Evolutionary conservation across 257 asterid genomes (phyloP), one percentile per base, ranked within the genome.

Genomic region (Solanum dulcamara): DNA sequence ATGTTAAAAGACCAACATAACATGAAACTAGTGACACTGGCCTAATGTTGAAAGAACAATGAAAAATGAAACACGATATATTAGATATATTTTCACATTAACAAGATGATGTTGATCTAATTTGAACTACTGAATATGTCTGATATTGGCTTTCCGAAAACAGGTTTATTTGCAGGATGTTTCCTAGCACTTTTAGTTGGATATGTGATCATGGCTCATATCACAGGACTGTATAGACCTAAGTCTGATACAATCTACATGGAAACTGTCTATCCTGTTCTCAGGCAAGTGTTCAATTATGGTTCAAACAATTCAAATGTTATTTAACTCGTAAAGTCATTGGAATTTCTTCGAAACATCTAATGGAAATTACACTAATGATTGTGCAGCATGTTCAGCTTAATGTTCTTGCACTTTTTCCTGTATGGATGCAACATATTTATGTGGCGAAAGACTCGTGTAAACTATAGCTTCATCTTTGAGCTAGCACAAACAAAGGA

Each of bases 241-340:
- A 84, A 85, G 72, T 92, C 98, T 24, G 88, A 93, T 42, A 86
- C 90, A 70, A 83, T 92, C 83, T 96, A 96, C 92, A 96, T 94
- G 99, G 98, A 94, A 91, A 96, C 99, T 17, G 94, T 94, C 48
- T 94, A 92, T 81, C 98, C 99, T 12, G 91, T 96, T 77, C 92
- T 96, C 60, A 94, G 98, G 99, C 94, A 91, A 96, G 97, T 68
- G 13, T 81, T 51, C 10, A 1, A 17, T 42, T 30, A 46, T 44
- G 2, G 2, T 14, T 42, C 0, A 75, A 42, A 15, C 30, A 20
- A 0, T 15, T 13, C 15, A 7, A 40, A 44, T 7, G 15, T 8
- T 7, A 5, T 28, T 46, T 9, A 30, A 30, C 55, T 46, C 7
- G n/a, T 53, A 44, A 32, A 64, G 35, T 2, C 22, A 18, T 83